A percentile compares a stretch with the other conserved stretches of the same genome.
Evolutionary conservation across 1,284 basidiomycete genomes (phyloP).

Genomic region (Apiotrichum siamense): DNA sequence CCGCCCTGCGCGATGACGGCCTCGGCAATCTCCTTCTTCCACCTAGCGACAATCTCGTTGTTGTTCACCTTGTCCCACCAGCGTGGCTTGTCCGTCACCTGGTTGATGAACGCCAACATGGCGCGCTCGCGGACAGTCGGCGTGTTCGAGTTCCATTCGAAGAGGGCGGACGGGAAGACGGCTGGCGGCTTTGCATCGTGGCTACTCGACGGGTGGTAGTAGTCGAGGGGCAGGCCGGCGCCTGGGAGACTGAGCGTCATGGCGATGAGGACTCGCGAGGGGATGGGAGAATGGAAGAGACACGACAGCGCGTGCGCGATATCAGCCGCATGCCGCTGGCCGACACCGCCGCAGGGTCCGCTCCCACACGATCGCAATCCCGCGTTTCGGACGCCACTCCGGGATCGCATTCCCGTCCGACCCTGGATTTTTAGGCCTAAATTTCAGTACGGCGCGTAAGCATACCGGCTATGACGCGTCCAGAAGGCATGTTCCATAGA

Average conservation of each 20-base stretch:
- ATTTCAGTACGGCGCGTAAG: too few species aligned
- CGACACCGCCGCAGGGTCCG: too few species aligned
- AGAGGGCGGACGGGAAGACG: slow-evolving; percentile 6
- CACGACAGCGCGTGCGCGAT: too few species aligned
- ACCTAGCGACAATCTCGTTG: slow-evolving; percentile 11
- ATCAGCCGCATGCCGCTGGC: too few species aligned
- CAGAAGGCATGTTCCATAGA: too few species aligned
- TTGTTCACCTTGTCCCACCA: slow-evolving; percentile 8
- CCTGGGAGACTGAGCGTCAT: neutral
- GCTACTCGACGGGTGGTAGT: neutral
- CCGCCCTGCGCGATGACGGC: neutral
- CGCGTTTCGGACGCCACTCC: too few species aligned
- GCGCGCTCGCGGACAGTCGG: slow-evolving; percentile 9
- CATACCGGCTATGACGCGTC: too few species aligned
- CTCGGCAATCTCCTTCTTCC: slow-evolving; percentile 3
- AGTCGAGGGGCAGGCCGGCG: neutral
- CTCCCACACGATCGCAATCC: too few species aligned
- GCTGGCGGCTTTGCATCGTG: neutral
- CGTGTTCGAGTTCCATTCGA: slow-evolving; percentile 4
- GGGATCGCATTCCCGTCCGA: too few species aligned
- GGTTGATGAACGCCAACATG: slow-evolving; percentile 10
- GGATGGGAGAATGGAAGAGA: neutral
- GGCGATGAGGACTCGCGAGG: neutral
- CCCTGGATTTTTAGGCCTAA: too few species aligned
- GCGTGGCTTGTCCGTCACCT: slow-evolving; percentile 10